These are phyloP conservation scores for Tulasnella sp. DNA, from an alignment of 768 basidiomycete genomes.

Conservation along the genomic window DNA sequence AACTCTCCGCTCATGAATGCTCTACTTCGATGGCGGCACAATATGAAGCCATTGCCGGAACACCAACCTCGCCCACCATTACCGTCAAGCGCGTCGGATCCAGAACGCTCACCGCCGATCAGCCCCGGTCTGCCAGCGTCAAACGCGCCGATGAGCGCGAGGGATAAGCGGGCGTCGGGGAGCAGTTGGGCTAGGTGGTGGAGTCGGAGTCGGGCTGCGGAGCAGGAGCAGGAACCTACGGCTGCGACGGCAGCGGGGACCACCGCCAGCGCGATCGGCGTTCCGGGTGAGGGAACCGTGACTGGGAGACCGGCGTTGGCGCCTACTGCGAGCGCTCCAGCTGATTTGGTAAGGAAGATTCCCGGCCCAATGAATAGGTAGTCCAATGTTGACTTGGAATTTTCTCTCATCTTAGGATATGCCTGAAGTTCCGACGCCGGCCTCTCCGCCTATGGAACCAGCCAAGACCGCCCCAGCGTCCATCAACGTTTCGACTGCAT, in stretches of 20 bases:
- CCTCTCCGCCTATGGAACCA: background rate
- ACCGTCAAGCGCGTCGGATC: background rate
- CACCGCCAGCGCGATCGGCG: slow-evolving; percentile 36
- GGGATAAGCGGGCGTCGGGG: slow-evolving; percentile 44
- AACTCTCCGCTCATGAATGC: slow-evolving; percentile 76
- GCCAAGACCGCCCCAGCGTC: background rate
- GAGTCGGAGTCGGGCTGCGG: slow-evolving; percentile 55
- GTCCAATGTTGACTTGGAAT: background rate
- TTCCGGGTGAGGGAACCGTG: background rate
- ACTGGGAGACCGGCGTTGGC: background rate
- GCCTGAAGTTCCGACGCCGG: background rate
- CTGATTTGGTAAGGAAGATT: background rate
- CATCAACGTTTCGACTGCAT: slow-evolving; percentile 9
- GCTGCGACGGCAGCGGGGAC: background rate
- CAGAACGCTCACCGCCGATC: background rate
- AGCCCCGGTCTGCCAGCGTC: background rate
- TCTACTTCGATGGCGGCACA: slow-evolving; percentile 68
- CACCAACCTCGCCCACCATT: background rate
- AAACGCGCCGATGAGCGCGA: slow-evolving; percentile 4
- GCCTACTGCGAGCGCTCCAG: background rate
- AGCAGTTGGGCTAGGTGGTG: slow-evolving; percentile 87
- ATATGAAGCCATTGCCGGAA: slow-evolving; percentile 36
- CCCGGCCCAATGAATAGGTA: too few relatives aligned
- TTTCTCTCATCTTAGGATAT: background rate
- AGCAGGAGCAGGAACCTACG: background rate